Conservation (phyloP, 805 yeast species). For the Barnettozyma salicaria region DNA sequence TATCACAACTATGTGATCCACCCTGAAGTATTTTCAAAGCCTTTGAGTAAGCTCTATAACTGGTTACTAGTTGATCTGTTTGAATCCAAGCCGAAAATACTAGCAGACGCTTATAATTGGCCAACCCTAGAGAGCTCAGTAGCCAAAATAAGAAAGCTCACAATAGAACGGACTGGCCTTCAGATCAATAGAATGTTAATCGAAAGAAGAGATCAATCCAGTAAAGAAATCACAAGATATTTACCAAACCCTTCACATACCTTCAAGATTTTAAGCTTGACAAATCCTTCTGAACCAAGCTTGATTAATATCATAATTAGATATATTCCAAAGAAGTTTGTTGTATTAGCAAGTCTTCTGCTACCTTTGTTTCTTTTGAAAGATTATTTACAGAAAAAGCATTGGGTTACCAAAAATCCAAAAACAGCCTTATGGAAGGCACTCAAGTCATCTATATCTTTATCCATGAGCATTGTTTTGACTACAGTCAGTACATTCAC, state of each 20-base stretch:
- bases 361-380: conserved; percentile 10
- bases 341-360: conserved; percentile 1
- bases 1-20: conserved; percentile 10
- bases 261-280: conserved; percentile 12
- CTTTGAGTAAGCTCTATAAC: conserved; percentile 3
- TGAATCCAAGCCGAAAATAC: conserved; percentile 14
- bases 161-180: neutral
- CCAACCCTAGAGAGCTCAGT: conserved; percentile 3
- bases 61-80: conserved; percentile 13
- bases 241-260: conserved; percentile 15
- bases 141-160: neutral
- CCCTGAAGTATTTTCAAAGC: conserved; percentile 16
- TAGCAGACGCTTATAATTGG: conserved; percentile 8
- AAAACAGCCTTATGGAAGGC: neutral
- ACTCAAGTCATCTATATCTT: conserved; percentile 3
- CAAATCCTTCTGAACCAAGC: conserved; percentile 18
- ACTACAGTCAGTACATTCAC: conserved; percentile 3
- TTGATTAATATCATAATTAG: conserved; percentile 4
- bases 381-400: neutral
- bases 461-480: conserved; percentile 5
- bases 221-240: conserved; percentile 6
- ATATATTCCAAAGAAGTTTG: conserved; percentile 12
- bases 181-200: neutral
- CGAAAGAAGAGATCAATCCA: neutral
- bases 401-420: neutral